These are phyloP conservation scores for Plenodomus lindquistii DNA, from an alignment of 2,329 filamentous ascomycete species.

Conservation along the genomic window DNA sequence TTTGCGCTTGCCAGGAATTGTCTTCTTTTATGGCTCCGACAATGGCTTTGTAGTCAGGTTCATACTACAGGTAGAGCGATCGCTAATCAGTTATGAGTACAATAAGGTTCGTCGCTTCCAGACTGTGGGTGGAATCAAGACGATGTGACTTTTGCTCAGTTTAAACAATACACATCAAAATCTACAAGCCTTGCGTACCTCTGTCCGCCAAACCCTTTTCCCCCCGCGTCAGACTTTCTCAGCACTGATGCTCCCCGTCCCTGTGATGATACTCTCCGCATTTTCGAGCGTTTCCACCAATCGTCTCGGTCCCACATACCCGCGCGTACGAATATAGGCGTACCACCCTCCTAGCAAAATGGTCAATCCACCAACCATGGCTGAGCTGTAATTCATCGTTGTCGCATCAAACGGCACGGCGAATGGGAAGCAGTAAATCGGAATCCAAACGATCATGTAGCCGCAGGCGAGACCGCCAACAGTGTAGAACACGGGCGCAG, in stretches of 20 bases:
- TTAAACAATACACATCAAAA: neutral
- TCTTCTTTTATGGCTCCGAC: no score
- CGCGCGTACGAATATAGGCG: conserved; percentile 41
- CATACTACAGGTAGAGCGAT: no score
- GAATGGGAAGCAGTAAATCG: conserved; percentile 65
- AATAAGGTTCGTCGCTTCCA: no score
- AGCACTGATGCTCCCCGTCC: neutral
- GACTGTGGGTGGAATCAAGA: no score
- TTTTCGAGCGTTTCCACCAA: conserved; percentile 22
- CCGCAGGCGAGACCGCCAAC: conserved; percentile 58
- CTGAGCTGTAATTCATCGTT: conserved; percentile 59
- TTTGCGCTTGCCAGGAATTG: no score
- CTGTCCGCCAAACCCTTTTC: neutral
- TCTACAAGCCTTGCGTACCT: neutral
- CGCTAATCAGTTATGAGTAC: no score
- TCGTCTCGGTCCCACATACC: conserved; percentile 45
- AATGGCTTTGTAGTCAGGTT: no score
- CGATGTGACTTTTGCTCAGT: no score
- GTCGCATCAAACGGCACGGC: conserved; percentile 50
- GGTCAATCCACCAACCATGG: conserved; percentile 58
- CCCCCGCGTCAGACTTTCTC: neutral
- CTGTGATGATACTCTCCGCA: conserved; percentile 8
- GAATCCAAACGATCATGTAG: conserved; percentile 64
- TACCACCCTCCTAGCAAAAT: conserved; percentile 54
- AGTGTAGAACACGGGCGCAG: conserved; percentile 42